A percentile compares a stretch with the other conserved stretches of the same genome.
Conservation (phyloP, 768 basidiomycete species). For the Xerocomellus dryophilus region DNA sequence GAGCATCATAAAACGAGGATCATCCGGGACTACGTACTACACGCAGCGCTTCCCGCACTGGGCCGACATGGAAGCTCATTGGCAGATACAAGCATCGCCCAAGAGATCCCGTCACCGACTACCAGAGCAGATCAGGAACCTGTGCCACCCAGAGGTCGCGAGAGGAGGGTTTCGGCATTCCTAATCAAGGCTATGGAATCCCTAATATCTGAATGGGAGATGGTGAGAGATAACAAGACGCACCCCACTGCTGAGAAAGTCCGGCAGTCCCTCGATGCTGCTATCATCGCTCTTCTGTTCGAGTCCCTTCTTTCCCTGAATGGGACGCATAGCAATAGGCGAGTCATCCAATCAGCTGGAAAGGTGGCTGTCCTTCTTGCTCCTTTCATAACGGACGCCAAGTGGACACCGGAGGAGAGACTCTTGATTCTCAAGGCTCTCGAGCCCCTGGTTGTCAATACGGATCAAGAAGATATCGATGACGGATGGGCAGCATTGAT, state of each 20-base stretch:
- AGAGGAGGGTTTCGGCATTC: slow-evolving; percentile 60
- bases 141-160: slow-evolving; percentile 51
- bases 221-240: slow-evolving; percentile 28
- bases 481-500: slow-evolving; percentile 48
- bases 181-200: slow-evolving; percentile 61
- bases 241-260: slow-evolving; percentile 59
- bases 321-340: slow-evolving; percentile 56
- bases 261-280: slow-evolving; percentile 66
- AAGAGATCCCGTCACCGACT: slow-evolving; percentile 6
- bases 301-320: slow-evolving; percentile 65
- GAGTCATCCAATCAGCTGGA: slow-evolving; percentile 62
- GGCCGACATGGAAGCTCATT: slow-evolving; percentile 8
- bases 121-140: slow-evolving; percentile 31
- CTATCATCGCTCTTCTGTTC: slow-evolving; percentile 63
- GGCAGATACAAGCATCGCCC: background rate
- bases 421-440: slow-evolving; percentile 62
- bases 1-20: slow-evolving; percentile 55
- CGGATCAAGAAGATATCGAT: slow-evolving; percentile 26
- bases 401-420: slow-evolving; percentile 63
- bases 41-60: slow-evolving; percentile 56
- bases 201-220: slow-evolving; percentile 48
- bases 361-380: slow-evolving; percentile 47
- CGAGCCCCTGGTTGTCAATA: slow-evolving; percentile 56
- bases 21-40: slow-evolving; percentile 69
- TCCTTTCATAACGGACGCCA: slow-evolving; percentile 36